Conservation (phyloP, 768 basidiomycete genomes). For the Auricularia sp. region DNA sequence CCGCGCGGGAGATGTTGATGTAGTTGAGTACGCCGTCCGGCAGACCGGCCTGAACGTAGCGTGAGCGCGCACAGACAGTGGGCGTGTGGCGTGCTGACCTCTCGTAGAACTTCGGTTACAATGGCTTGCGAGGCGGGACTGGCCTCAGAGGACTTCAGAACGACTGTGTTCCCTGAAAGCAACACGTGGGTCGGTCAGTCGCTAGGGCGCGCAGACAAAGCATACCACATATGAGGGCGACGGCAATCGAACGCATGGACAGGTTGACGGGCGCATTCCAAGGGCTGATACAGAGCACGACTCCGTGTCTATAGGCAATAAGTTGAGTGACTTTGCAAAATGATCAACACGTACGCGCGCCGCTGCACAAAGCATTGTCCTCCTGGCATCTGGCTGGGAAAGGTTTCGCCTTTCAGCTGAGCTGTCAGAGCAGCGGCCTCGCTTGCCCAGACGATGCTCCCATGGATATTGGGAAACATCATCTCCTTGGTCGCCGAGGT, state of each 20-base stretch:
- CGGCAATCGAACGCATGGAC: slow-evolving; percentile 32
- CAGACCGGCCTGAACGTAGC: slow-evolving; percentile 38
- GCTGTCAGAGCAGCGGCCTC: slow-evolving; percentile 24
- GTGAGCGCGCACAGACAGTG: neutral
- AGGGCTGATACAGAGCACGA: slow-evolving; percentile 36
- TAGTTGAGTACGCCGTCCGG: slow-evolving; percentile 51
- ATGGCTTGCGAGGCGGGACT: slow-evolving; percentile 38
- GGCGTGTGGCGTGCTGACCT: slow-evolving; percentile 15
- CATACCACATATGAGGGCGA: slow-evolving; percentile 36
- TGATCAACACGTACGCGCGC: slow-evolving; percentile 27
- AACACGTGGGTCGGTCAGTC: slow-evolving; percentile 10
- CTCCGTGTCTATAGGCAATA: neutral
- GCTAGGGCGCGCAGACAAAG: neutral
- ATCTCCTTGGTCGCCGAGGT: slow-evolving; percentile 26
- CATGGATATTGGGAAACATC: slow-evolving; percentile 19
- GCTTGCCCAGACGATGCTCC: slow-evolving; percentile 2
- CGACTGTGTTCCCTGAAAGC: slow-evolving; percentile 35
- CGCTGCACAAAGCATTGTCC: slow-evolving; percentile 34
- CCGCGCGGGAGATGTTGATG: slow-evolving; percentile 35
- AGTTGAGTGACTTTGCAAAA: slow-evolving; percentile 35
- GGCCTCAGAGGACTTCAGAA: slow-evolving; percentile 42
- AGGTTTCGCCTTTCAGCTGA: slow-evolving; percentile 33
- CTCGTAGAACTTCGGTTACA: slow-evolving; percentile 36
- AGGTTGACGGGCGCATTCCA: slow-evolving; percentile 46
- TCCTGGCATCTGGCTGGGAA: slow-evolving; percentile 30